Conservation (phyloP, 108 stramenopile genomes). For the Discostella pseudostelligera region DNA sequence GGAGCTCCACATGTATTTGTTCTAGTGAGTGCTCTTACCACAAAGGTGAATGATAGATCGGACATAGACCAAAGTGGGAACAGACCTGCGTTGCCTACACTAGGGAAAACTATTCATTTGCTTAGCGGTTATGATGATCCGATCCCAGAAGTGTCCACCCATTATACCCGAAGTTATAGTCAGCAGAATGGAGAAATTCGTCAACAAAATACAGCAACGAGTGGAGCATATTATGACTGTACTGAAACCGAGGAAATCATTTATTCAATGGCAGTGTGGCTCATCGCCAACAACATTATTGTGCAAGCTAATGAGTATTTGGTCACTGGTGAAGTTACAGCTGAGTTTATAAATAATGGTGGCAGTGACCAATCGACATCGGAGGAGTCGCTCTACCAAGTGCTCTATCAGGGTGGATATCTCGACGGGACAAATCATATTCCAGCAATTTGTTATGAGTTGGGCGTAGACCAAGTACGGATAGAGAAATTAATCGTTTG, state of each 20-base stretch:
- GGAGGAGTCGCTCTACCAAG: slow-evolving; percentile 14
- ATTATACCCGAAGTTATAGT: neutral
- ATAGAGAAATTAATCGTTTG: slow-evolving; percentile 12
- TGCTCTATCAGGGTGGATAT: slow-evolving; percentile 9
- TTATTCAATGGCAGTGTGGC: neutral
- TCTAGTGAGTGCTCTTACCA: slow-evolving; percentile 38
- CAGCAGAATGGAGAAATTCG: neutral
- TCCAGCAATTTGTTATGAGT: slow-evolving; percentile 6
- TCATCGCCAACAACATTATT: slow-evolving; percentile 43
- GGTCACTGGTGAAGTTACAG: slow-evolving; percentile 20
- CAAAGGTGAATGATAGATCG: slow-evolving; percentile 8
- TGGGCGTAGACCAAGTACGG: slow-evolving; percentile 8
- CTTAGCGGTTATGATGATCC: slow-evolving; percentile 7
- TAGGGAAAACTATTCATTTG: slow-evolving; percentile 38
- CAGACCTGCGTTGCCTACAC: slow-evolving; percentile 15
- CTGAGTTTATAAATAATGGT: neutral
- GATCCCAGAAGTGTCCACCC: too few relatives aligned
- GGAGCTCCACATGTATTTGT: slow-evolving; percentile 38
- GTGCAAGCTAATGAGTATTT: slow-evolving; percentile 61
- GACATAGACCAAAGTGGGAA: neutral
- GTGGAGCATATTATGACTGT: too few relatives aligned
- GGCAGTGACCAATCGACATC: too few relatives aligned
- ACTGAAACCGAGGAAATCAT: slow-evolving; percentile 2
- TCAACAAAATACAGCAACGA: neutral
- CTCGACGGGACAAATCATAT: slow-evolving; percentile 15